Evolutionary conservation across 306 rosid species (phyloP), one percentile per base, ranked within the genome.

Genomic region (Carpinus fangiana): DNA sequence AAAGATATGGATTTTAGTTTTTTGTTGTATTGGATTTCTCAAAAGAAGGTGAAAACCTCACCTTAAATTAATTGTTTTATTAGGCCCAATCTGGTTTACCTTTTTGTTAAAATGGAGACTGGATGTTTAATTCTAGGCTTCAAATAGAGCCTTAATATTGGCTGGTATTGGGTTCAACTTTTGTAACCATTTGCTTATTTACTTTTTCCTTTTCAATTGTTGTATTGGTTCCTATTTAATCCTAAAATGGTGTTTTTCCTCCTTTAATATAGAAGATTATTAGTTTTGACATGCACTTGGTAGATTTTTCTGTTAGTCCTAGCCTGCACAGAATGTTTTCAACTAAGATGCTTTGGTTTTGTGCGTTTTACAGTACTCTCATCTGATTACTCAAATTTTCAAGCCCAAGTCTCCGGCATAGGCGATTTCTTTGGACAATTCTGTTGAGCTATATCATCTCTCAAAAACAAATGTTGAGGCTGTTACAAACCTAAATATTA

Each of bases 11-110:
- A 70, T 69, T 70, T 78, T 56, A 73, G 71, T 59, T 75, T 71
- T 38, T 14, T 12, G 62, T 18, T 74, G 73, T 57, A 57, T 74
- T 75, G 41, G 76, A 54, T 64, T 38, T 20, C 71, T 55, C 31
- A 16, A 59, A 61, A 10, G 64, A 59, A 36, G 36, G 54, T 73
- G 70, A 76, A 77, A 60, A 54, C 23, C 26, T 50, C 26, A 64
- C 23, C 47, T 16, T 16, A 34, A 34, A 34, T 61, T 4, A 61
- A 61, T 61, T 61, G 7, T 21, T 21, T 26, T 23, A 13, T 28
- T 60, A 21, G 13, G 18, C n/a, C 43, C 43, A 38, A 38, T 38
- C 43, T 38, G 43, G 6, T 38, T 38, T 38, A 38, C 43, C 43
- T 4, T 38, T 38, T 38, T 38, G 51, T 48, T 48, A 11, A 48